Base-by-base conservation (phyloP, 805 yeast species). In the Candida ortonii region DNA sequence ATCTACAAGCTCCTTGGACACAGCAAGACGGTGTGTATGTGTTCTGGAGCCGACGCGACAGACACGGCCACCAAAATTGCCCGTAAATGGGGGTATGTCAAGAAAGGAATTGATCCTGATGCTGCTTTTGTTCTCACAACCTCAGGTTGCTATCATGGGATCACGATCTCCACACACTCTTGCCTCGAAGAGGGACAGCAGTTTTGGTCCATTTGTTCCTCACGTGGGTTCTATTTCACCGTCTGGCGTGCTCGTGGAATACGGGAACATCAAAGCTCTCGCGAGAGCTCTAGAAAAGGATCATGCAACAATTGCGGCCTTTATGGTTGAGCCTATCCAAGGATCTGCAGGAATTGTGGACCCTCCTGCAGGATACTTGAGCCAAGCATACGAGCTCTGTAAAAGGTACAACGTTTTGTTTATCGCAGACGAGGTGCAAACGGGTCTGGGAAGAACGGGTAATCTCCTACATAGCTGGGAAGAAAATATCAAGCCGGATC, bases 391-490 rank as follows among this genome's bases (percentile, higher is more conserved):
- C 23, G 49, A 44, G 2, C 25, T 54, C 11, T 54, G 59, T 36
- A 41, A 52, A 25, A 43, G 50, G 31, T 49, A 43, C 34, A 52
- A 53, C 31, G 42, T 54, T 22, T 31, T 54, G 9, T 49, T 50
- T 33, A 50, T 54, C 33, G 53, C 57, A 1, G 59, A 54, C 38
- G 59, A 54, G 31, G 55, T 54, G n/a, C 58, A 53, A 30, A 47
- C 55, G 2, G 59, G 58, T 3, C 32, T 49, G 15, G 59, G 58
- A n/a, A 44, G 59, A 39, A 43, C 59, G 4, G 59, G 59, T 10
- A 13, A 37, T 9, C 8, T 45, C 5, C 36, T 51, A 11, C 42
- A 41, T 23, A 34, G 45, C 17, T 48, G 45, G 46, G 46, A 36
- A 15, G 43, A 41, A 3, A 49, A 38, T 9, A 26, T 52, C 10